Evolutionary conservation across 2,329 filamentous ascomycete genomes (phyloP).

Genomic region (Claviceps sp.): DNA sequence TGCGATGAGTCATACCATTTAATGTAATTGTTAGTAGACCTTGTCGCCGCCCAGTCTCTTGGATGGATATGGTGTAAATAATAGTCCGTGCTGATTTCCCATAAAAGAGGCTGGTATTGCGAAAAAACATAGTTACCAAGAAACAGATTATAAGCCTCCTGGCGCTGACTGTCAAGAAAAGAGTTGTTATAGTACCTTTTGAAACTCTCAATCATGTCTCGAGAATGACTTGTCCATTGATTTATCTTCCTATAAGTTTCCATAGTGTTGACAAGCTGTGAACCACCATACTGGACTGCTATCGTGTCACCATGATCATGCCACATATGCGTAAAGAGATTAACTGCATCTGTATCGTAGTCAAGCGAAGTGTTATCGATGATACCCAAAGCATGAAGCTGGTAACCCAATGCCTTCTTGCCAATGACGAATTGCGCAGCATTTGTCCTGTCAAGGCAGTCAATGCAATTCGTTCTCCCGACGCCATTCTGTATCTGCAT

Average conservation of each 20-base stretch:
- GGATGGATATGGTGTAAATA: conserved; percentile 88
- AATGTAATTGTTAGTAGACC: conserved; percentile 56
- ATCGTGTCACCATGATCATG: conserved; percentile 97
- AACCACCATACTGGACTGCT: conserved; percentile 92
- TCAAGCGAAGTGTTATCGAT: conserved; percentile 66
- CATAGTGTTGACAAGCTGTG: conserved; percentile 97
- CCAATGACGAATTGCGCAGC: conserved; percentile 96
- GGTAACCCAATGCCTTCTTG: conserved; percentile 82
- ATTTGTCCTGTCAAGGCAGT: conserved; percentile 93
- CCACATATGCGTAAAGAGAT: conserved; percentile 96
- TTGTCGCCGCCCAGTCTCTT: conserved; percentile 51
- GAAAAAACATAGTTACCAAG: conserved; percentile 88
- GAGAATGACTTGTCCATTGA: conserved; percentile 93
- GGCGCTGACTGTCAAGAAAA: conserved; percentile 91
- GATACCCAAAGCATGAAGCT: conserved; percentile 82
- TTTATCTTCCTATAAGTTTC: conserved; percentile 98
- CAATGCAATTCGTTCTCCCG: conserved; percentile 92
- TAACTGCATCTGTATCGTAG: conserved; percentile 91
- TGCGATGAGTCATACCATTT: conserved; percentile 72
- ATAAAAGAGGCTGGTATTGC: conserved; percentile 84
- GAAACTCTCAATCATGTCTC: conserved; percentile 98
- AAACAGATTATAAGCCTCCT: conserved; percentile 96
- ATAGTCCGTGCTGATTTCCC: conserved; percentile 91
- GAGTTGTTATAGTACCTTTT: conserved; percentile 99
- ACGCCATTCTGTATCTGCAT: conserved; percentile 75